Conservation (phyloP, 139 green algal species). For the Chlamydomonas sp. region DNA sequence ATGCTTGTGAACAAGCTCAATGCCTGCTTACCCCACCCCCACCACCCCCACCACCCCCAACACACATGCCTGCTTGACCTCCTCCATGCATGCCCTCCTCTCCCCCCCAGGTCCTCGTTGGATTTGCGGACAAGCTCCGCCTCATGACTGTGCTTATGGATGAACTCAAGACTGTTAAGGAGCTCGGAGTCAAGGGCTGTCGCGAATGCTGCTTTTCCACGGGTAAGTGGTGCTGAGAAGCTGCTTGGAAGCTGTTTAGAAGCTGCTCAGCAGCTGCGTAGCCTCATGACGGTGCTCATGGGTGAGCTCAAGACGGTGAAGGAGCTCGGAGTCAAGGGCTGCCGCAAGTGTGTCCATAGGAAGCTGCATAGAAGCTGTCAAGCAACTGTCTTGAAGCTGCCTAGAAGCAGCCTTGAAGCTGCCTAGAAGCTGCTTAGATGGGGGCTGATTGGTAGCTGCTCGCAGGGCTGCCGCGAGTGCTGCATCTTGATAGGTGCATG, state of each 20-base stretch:
- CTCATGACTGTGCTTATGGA: constrained; percentile 83
- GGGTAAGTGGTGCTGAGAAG: no score
- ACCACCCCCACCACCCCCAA: no score
- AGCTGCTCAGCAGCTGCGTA: background rate
- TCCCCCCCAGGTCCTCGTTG: constrained; percentile 46
- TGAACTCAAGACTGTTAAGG: constrained; percentile 57
- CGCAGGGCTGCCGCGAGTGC: constrained; percentile 24
- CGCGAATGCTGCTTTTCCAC: constrained; percentile 24
- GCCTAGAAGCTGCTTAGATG: no score
- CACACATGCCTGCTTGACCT: no score
- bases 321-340: constrained; percentile 72
- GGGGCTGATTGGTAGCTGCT: no score
- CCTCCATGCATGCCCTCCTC: background rate
- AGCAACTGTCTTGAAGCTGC: no score
- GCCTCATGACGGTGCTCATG: constrained; percentile 80
- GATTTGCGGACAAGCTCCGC: constrained; percentile 86
- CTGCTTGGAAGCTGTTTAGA: no score
- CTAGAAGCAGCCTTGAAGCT: no score
- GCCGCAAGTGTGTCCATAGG: constrained; percentile 68
- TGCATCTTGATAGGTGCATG: no score
- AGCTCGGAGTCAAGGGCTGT: constrained; percentile 73
- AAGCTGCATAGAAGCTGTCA: constrained; percentile 78
- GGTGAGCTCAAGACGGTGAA: constrained; percentile 64
- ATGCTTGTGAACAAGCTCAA: background rate
- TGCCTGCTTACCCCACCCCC: no score